Percentiles rank a stretch among this genome's conserved stretches.
These are phyloP conservation scores for Tillandsia leiboldiana DNA, from an alignment of 176 grass and related monocot genomes.

Conservation along the genomic window DNA sequence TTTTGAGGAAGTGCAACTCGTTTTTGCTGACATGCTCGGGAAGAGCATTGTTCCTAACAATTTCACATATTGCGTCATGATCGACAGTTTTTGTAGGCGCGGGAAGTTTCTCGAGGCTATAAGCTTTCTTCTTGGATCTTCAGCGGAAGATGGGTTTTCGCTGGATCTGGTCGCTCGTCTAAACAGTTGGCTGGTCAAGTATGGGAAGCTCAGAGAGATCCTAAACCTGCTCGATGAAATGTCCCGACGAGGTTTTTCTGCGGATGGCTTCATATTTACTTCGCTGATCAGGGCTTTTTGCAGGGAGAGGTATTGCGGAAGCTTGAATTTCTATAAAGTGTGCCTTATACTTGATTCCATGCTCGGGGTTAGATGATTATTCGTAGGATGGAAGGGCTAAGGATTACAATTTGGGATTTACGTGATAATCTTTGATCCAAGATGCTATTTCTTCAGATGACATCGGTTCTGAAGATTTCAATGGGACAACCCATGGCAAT, in stretches of 20 bases:
- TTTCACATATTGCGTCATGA: conserved; percentile 43
- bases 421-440: too few species aligned
- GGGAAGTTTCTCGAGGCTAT: conserved; percentile 23
- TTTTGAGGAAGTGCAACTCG: conserved; percentile 19
- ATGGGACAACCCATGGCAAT: too few species aligned
- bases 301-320: conserved; percentile 25
- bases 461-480: too few species aligned
- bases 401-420: too few species aligned
- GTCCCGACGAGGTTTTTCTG: conserved; percentile 15
- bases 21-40: conserved; percentile 29
- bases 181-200: conserved; percentile 46
- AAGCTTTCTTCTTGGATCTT: conserved; percentile 25
- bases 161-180: conserved; percentile 42
- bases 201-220: conserved; percentile 24
- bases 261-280: conserved; percentile 29
- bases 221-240: conserved; percentile 34
- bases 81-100: conserved; percentile 50
- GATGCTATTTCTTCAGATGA: too few species aligned
- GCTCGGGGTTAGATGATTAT: conserved; percentile 31
- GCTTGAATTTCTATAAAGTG: conserved; percentile 23
- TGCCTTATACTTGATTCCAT: conserved; percentile 39
- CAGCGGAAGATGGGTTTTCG: conserved; percentile 10
- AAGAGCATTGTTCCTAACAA: conserved; percentile 38
- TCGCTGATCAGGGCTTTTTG: conserved; percentile 48
- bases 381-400: too few species aligned